A percentile compares a stretch with the other conserved stretches of the same genome.
phyloP scores from a whole-genome alignment of 2,329 filamentous ascomycete species.

The Plenodomus lindquistii region DNA sequence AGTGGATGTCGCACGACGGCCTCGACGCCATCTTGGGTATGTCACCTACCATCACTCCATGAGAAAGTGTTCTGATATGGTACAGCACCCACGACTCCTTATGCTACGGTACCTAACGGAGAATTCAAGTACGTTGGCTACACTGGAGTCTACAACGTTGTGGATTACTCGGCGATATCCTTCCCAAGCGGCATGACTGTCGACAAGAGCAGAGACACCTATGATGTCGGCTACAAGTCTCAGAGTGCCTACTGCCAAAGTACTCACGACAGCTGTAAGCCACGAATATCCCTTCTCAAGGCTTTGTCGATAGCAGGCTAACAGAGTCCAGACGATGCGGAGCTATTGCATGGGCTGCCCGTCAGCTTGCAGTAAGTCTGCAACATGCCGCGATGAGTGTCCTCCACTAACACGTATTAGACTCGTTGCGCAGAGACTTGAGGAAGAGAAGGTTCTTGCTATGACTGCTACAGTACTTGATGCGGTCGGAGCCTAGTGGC shows the following conservation, averaged over 20 bases:
- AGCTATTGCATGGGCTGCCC: conserved; percentile 50
- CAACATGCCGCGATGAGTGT: neutral
- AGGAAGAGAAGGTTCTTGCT: conserved; percentile 49
- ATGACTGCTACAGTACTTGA: conserved; percentile 45
- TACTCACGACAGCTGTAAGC: conserved; percentile 49
- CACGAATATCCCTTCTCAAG: neutral
- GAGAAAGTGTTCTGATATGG: conserved; percentile 6
- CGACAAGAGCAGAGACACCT: conserved; percentile 45
- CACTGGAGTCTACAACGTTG: conserved; percentile 53
- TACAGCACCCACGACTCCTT: conserved; percentile 51
- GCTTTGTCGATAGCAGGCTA: conserved; percentile 1
- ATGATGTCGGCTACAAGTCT: conserved; percentile 23
- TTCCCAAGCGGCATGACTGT: conserved; percentile 49
- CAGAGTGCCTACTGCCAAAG: conserved; percentile 47
- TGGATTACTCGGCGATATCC: conserved; percentile 52
- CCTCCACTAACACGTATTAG: conserved; percentile 3
- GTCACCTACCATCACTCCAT: neutral
- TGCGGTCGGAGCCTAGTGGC: conserved; percentile 18
- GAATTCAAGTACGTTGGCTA: conserved; percentile 53
- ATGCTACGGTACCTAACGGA: conserved; percentile 47
- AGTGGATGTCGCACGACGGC: conserved; percentile 47
- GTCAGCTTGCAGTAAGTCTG: conserved; percentile 44
- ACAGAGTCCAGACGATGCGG: conserved; percentile 37
- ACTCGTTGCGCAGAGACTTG: conserved; percentile 45
- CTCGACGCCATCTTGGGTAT: conserved; percentile 52